Base-by-base conservation (phyloP, 2,329 filamentous ascomycete species). In the Fusarium sp. region DNA sequence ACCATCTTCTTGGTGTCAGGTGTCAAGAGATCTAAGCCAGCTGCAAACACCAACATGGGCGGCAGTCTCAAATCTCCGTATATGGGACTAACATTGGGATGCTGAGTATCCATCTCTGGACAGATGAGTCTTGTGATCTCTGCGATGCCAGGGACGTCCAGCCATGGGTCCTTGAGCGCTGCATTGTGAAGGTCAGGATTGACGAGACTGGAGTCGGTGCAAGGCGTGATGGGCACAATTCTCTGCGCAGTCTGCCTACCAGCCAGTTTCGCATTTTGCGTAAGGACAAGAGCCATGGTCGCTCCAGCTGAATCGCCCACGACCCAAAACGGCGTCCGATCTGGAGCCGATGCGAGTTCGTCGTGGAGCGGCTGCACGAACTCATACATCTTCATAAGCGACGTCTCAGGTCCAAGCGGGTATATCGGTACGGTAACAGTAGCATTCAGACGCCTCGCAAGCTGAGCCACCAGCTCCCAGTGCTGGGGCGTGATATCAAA, bases 231-330 rank as follows among this genome's bases (percentile, higher is more conserved):
- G 33, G 71, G 60, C 14, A 80, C 76, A 13, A 81, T 45, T 14
- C 78, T 73, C 20, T 73, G 70, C 3, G 79, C 80, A 8, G 70
- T 68, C 14, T 73, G 78, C 13, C 61, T 66, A 2, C 78, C 77
- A 8, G 70, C 76, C 28, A 71, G 61, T 5, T 75, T 71, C 26
- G 80, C 78, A 31, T 76, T 69, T 57, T 80, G 79, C 2, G 79
- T 80, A 35, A 81, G 69, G 14, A 77, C 78, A 38, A 81, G 71
- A 4, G 78, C 63, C 75, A 81, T 75, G 51, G 74, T 79, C 16
- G 70, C 80, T 53, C 80, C 79, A 5, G 78, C 77, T 18, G 79
- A 81, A 63, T 81, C 80, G 7, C 80, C 80, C 28, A 79, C 63
- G 20, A 74, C 71, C 58, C 75, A 80, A 30, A 81, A 77, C 3